Conservation (phyloP, 1,139 yeast species). For the Yamadazyma conglobata region DNA sequence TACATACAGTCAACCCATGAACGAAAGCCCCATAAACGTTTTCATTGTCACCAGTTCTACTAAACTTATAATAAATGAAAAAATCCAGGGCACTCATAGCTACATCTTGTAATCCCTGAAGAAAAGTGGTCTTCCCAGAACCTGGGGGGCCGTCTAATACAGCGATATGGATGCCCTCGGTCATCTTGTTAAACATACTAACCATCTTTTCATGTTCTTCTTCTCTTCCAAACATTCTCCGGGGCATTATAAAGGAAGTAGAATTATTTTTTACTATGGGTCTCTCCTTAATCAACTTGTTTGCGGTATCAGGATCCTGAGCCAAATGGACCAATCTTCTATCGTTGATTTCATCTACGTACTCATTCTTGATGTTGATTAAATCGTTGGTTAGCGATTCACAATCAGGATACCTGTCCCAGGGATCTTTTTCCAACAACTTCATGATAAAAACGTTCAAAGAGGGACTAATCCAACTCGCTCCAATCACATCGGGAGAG, state of each 20-base stretch:
- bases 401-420: slow-evolving; percentile 38
- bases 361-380: slow-evolving; percentile 18
- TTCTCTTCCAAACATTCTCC: slow-evolving; percentile 35
- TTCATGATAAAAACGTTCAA: slow-evolving; percentile 43
- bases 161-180: slow-evolving; percentile 24
- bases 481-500: slow-evolving; percentile 29
- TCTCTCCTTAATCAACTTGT: slow-evolving; percentile 1
- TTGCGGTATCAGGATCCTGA: background rate
- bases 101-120: slow-evolving; percentile 38
- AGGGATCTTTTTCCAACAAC: slow-evolving; percentile 42
- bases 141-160: slow-evolving; percentile 47
- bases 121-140: slow-evolving; percentile 44
- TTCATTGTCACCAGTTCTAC: slow-evolving; percentile 28
- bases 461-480: slow-evolving; percentile 32
- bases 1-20: slow-evolving; percentile 36
- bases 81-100: slow-evolving; percentile 36
- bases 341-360: slow-evolving; percentile 16
- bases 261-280: slow-evolving; percentile 1
- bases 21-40: slow-evolving; percentile 23
- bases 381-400: slow-evolving; percentile 39
- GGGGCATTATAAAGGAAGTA: slow-evolving; percentile 19
- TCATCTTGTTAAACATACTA: slow-evolving; percentile 11
- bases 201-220: slow-evolving; percentile 25
- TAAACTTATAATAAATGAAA: slow-evolving; percentile 43
- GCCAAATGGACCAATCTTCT: slow-evolving; percentile 1